Evolutionary conservation across 1,284 basidiomycete species (phyloP).

Genomic region (Marasmius oreades): DNA sequence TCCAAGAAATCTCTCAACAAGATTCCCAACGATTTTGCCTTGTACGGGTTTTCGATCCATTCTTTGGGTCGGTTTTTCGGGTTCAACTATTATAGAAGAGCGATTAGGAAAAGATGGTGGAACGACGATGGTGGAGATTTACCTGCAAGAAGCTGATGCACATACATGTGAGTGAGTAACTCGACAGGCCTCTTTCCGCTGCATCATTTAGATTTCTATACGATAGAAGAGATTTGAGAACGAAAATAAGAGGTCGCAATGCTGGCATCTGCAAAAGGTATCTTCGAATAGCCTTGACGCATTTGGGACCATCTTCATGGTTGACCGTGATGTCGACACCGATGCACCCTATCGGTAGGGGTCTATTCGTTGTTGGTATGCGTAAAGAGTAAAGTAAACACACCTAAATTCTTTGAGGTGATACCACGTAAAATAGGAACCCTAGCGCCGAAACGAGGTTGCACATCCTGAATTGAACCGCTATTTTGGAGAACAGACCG

Average conservation of each 20-base stretch:
- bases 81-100: slow-evolving; percentile 31
- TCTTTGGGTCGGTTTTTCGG: slow-evolving; percentile 32
- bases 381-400: neutral
- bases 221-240: slow-evolving; percentile 69
- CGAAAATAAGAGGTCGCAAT: slow-evolving; percentile 59
- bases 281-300: slow-evolving; percentile 54
- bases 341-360: slow-evolving; percentile 45
- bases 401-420: neutral
- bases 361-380: neutral
- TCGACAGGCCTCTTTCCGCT: slow-evolving; percentile 67
- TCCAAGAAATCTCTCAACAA: slow-evolving; percentile 42
- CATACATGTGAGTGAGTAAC: slow-evolving; percentile 71
- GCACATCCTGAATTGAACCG: neutral
- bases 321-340: slow-evolving; percentile 71
- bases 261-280: slow-evolving; percentile 61
- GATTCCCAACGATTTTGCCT: slow-evolving; percentile 38
- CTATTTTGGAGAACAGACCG: neutral
- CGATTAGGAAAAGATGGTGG: neutral
- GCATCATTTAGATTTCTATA: slow-evolving; percentile 72
- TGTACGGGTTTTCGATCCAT: slow-evolving; percentile 34
- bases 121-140: slow-evolving; percentile 10
- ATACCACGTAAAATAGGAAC: slow-evolving; percentile 2
- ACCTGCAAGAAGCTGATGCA: slow-evolving; percentile 77
- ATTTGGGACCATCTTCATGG: slow-evolving; percentile 59
- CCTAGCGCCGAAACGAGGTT: neutral